Percentiles rank a stretch among this genome's conserved stretches.
Evolutionary conservation across 441 rosid species (phyloP).

Genomic region (Corymbia citriodora): DNA sequence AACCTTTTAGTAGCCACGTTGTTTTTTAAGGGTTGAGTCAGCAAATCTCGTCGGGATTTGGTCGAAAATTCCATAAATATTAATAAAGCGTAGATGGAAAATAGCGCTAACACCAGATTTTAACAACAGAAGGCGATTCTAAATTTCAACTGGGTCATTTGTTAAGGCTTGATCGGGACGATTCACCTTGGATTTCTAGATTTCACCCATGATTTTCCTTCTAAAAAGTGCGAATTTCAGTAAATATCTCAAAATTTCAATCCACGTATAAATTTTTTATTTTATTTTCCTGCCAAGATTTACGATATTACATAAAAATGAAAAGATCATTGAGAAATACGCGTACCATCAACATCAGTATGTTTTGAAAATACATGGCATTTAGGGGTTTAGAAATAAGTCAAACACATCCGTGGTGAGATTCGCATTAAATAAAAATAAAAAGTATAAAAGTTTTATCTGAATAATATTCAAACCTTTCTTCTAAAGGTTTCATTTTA

Average conservation of each 20-base stretch:
- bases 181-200: neutral
- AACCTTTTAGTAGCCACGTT: neutral
- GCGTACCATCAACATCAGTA: neutral
- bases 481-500: neutral
- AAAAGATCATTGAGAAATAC: neutral
- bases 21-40: neutral
- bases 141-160: neutral
- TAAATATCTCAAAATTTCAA: neutral
- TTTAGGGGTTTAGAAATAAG: neutral
- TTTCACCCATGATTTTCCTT: neutral
- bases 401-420: neutral
- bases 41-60: neutral
- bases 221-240: fast-evolving
- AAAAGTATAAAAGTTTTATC: neutral
- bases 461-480: neutral
- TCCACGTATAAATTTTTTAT: neutral
- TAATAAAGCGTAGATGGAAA: neutral
- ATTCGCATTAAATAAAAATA: neutral
- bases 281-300: neutral
- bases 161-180: neutral
- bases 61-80: neutral
- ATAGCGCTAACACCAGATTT: neutral
- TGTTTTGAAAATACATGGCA: neutral
- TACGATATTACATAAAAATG: fast-evolving
- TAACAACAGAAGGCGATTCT: neutral